Evolutionary conservation across 1,284 basidiomycete genomes (phyloP).

Genomic region (Pseudozyma pruni): DNA sequence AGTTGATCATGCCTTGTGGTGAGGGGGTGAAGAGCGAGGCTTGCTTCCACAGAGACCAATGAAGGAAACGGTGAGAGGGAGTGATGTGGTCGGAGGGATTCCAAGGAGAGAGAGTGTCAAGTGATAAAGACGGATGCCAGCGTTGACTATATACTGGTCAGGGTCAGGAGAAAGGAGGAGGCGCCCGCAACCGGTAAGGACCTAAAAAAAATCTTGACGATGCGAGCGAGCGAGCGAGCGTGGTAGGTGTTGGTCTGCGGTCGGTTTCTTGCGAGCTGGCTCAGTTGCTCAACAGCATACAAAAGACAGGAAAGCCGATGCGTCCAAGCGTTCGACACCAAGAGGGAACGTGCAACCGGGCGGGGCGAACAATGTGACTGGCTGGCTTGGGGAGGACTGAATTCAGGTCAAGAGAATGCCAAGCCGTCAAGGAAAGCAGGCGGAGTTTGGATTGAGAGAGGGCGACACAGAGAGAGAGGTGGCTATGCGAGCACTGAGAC

Average conservation of each 20-base stretch:
- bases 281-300: too few species aligned
- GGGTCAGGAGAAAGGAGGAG: background rate
- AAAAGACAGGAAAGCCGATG: too few species aligned
- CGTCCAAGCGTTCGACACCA: too few species aligned
- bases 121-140: background rate
- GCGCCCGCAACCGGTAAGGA: too few species aligned
- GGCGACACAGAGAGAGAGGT: background rate
- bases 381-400: background rate
- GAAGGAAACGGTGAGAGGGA: slow-evolving; percentile 1
- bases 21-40: background rate
- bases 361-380: too few species aligned
- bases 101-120: background rate
- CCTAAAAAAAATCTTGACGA: too few species aligned
- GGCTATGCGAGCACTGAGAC: too few species aligned
- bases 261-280: too few species aligned
- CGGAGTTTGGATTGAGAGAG: slow-evolving; percentile 8
- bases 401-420: too few species aligned
- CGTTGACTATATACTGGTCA: slow-evolving; percentile 19
- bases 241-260: too few species aligned
- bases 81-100: background rate
- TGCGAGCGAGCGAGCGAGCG: too few species aligned
- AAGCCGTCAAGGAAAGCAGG: slow-evolving; percentile 44
- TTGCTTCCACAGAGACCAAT: background rate
- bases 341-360: slow-evolving; percentile 2
- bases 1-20: slow-evolving; percentile 17